Base-by-base conservation (phyloP, 2,329 filamentous ascomycete genomes). In the Akanthomyces lecanii region DNA sequence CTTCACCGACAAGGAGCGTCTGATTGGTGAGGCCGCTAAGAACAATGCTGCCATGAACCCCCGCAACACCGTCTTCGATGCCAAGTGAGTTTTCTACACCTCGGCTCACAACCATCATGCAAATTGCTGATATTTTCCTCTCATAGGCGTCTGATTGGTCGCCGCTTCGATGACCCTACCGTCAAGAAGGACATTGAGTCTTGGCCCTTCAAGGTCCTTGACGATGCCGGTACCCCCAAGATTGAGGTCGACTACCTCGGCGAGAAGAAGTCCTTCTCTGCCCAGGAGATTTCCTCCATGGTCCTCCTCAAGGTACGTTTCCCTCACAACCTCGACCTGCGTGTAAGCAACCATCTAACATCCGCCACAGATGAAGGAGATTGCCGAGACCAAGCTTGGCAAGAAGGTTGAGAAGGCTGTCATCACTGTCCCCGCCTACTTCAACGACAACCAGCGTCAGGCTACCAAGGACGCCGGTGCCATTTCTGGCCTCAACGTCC, bases 11-110 rank as follows among this genome's bases (percentile, higher is more conserved):
- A 92, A 97, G 85, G 95, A 99, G 87, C 93, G 95, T 81, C 84
- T 99, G 82, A 98, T 98, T 76, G 95, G 95, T 85, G 95, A 98
- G 87, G 94, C 95, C 66, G 95, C 95, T 77, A 99, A 98, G 91
- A 99, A 99, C 86, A 93, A 97, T 88, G 95, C 94, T 77, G 94
- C 95, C 75, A 97, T 98, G 92, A 99, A 99, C 91, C 95, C 95
- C 68, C 81, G 81, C 77, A 98, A 98, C 86, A 99, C 95, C 73
- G 86, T 99, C 82, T 99, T 98, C 83, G 95, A 99, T 82, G 91
- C 97, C 87, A 99, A 98, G 92, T 95, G 80, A 82, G 89, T 82
- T 63, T 53, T 47, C 50, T 23, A 30, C 10, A 7, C 55, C 55
- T 36, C 40, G 54, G 23, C 61, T 30, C 18, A 21, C 30, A 28